Percentiles rank a stretch among this genome's conserved stretches.
phyloP scores from a whole-genome alignment of 768 basidiomycete genomes.

The Nidula microcarpa region DNA sequence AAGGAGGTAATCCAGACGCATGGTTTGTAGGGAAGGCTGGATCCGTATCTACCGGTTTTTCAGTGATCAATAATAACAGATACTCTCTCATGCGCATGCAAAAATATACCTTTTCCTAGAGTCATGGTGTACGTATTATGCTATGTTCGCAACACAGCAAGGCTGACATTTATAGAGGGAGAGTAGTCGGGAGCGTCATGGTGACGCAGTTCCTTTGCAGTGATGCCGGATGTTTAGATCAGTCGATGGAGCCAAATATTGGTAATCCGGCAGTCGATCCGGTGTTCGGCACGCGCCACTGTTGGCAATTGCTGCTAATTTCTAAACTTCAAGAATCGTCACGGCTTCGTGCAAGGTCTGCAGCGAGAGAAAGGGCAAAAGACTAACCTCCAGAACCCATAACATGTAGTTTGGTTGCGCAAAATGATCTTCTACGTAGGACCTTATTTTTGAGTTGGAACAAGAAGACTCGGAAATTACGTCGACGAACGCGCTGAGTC shows the following conservation, averaged over 20 bases:
- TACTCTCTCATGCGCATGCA: background rate
- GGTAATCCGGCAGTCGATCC: background rate
- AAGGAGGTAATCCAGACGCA: slow-evolving; percentile 33
- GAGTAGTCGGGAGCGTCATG: background rate
- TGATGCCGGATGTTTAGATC: background rate
- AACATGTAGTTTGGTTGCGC: too few species aligned
- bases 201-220: background rate
- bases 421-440: too few species aligned
- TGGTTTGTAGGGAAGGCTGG: slow-evolving; percentile 36
- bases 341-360: too few species aligned
- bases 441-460: too few species aligned
- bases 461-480: too few species aligned
- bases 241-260: background rate
- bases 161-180: background rate
- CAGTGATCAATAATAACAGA: background rate
- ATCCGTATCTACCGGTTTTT: slow-evolving; percentile 17
- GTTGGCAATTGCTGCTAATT: too few species aligned
- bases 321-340: too few species aligned
- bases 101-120: slow-evolving; percentile 19
- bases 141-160: too few species aligned
- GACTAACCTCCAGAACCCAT: too few species aligned
- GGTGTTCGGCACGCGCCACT: background rate
- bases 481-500: too few species aligned
- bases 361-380: too few species aligned
- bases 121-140: slow-evolving; percentile 9